A percentile compares a stretch with the other conserved stretches of the same genome.
These are phyloP conservation scores for Blastobotrys attinorum DNA, from an alignment of 805 yeast genomes.

Conservation along the genomic window DNA sequence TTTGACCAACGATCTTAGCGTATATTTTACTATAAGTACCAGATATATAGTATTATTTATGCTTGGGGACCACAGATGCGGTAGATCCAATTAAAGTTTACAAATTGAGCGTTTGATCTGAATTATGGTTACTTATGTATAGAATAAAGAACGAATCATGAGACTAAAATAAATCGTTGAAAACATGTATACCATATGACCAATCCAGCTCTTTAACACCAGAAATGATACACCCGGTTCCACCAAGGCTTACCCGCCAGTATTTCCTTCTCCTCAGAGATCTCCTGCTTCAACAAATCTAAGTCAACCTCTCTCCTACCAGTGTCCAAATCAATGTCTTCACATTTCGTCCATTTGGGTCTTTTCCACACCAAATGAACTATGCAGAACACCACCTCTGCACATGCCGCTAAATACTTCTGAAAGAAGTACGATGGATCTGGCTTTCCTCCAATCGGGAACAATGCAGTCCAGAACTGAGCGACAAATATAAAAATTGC, in stretches of 20 bases:
- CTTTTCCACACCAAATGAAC: conserved; percentile 41
- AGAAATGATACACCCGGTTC: conserved; percentile 35
- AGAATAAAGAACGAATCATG: neutral
- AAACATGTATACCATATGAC: too few relatives aligned
- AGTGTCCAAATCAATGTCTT: conserved; percentile 51
- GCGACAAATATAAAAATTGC: conserved; percentile 52
- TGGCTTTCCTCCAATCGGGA: conserved; percentile 47
- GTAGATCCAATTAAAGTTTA: too few relatives aligned
- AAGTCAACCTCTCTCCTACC: conserved; percentile 54
- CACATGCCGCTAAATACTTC: conserved; percentile 42
- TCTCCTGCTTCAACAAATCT: conserved; percentile 44
- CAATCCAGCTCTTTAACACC: conserved; percentile 34
- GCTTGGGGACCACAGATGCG: too few relatives aligned
- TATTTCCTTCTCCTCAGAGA: conserved; percentile 45
- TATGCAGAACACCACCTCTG: conserved; percentile 39
- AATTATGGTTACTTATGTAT: neutral
- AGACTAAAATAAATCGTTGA: neutral
- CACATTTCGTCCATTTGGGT: conserved; percentile 36
- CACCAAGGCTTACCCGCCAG: conserved; percentile 39
- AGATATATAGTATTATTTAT: too few relatives aligned
- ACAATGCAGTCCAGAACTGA: conserved; percentile 69
- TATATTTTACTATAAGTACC: too few relatives aligned
- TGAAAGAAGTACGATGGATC: conserved; percentile 37
- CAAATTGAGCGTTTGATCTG: too few relatives aligned
- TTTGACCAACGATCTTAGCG: too few relatives aligned